Base-by-base conservation (phyloP, 2,329 filamentous ascomycete genomes). In the Clonostachys rosea region DNA sequence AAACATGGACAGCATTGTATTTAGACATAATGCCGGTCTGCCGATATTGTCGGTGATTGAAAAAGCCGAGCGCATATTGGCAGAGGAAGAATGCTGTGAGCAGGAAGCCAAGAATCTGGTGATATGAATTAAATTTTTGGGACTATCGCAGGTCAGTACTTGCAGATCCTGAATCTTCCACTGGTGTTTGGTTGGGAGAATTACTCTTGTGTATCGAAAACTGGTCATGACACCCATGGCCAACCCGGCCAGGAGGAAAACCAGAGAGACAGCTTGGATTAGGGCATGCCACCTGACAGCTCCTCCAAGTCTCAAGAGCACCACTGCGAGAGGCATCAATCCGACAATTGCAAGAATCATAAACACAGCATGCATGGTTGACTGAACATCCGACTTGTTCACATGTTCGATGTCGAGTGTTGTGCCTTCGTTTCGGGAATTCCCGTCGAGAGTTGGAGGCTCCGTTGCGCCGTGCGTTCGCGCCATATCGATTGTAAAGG, bases 51-150 rank as follows among this genome's bases (percentile, higher is more conserved):
- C 70, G 65, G 54, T 84, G 81, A 53, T 83, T 77, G 47, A 81
- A 52, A 51, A 77, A 67, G 30, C 81, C 81, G 13, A 84, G 59
- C 2, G 66, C 60, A 49, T 81, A 74, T 54, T 84, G 79, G 6
- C 57, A 64, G 14, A 84, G 59, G 45, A 83, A 61, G 44, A 76
- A 69, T 40, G 71, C 62, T 42, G 79, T 65, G 37, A 82, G 63
- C 14, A 83, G 57, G 48, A 81, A 67, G 9, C 82, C 82, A 48
- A 86, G 64, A 44, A 84, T 68, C 56, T 84, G 81, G 55, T 85
- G 82, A 9, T 70, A 62, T 2, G 71, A 70, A 41, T 69, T 70
- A 61, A 81, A 79, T 10, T 64, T 63, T 44, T 72, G 76, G 16
- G 78, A 78, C 75, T 81, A 36, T 9, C 13, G 34, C 5, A 18